Conservation (phyloP, 805 yeast species). For the Metschnikowia rubicola region DNA sequence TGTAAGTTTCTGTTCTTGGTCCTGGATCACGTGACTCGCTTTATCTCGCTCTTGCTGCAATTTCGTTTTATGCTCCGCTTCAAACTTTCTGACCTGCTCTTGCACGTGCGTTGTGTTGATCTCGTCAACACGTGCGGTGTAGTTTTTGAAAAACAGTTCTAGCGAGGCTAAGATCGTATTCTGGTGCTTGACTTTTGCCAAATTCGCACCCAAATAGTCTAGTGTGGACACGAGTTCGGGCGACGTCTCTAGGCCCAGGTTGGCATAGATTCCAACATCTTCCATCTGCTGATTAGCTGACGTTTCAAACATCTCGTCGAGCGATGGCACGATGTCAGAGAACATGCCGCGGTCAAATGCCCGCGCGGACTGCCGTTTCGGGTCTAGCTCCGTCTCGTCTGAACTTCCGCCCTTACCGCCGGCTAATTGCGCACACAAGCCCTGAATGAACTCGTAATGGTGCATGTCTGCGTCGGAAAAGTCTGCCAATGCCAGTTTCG, state of each 20-base stretch:
- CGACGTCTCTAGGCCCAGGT: conserved; percentile 57
- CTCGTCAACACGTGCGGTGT: conserved; percentile 26
- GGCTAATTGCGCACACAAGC: conserved; percentile 18
- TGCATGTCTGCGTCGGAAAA: conserved; percentile 29
- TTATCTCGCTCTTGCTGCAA: conserved; percentile 10
- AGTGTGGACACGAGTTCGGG: conserved; percentile 55
- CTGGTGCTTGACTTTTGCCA: conserved; percentile 58
- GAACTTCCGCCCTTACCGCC: no score
- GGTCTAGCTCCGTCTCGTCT: background rate
- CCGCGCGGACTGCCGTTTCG: conserved; percentile 4
- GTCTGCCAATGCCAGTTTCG: conserved; percentile 13
- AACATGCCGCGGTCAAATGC: conserved; percentile 59
- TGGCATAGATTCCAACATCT: conserved; percentile 52
- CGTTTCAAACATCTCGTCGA: conserved; percentile 42
- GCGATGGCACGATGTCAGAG: conserved; percentile 50
- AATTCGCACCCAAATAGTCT: conserved; percentile 49
- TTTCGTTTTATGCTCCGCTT: conserved; percentile 2
- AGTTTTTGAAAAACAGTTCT: conserved; percentile 51
- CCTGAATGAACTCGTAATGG: conserved; percentile 36
- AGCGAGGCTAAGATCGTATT: conserved; percentile 53
- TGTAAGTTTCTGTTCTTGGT: conserved; percentile 7
- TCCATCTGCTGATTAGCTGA: conserved; percentile 42
- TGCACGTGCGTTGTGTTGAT: conserved; percentile 7
- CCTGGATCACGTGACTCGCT: conserved; percentile 1
- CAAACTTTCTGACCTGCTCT: conserved; percentile 9